phyloP scores from a whole-genome alignment of 129 eudicot species.

The Artemisia annua region DNA sequence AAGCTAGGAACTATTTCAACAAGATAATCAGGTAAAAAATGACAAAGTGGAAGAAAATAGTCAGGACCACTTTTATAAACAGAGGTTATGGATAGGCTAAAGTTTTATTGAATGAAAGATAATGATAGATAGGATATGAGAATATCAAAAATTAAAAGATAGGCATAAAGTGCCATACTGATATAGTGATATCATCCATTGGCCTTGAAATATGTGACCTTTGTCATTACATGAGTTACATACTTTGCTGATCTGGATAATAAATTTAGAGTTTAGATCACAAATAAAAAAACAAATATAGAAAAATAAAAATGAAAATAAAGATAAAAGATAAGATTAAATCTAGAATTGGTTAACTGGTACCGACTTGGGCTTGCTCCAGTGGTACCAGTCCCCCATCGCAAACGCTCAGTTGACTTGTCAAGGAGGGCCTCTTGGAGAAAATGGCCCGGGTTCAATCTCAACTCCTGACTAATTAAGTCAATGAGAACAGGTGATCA shows the following conservation, averaged over 20 bases:
- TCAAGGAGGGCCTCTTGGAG: too few species aligned
- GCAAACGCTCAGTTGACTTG: too few species aligned
- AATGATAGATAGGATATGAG: constrained; percentile 18
- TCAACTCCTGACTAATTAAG: too few species aligned
- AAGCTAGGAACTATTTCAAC: background rate
- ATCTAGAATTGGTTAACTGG: too few species aligned
- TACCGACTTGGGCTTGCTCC: too few species aligned
- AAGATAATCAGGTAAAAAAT: background rate
- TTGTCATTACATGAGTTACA: constrained; percentile 10
- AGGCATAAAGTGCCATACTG: constrained; percentile 22
- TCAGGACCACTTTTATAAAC: constrained; percentile 8
- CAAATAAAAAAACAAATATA: too few species aligned
- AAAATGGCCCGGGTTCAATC: too few species aligned
- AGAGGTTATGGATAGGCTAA: background rate
- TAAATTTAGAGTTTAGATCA: background rate
- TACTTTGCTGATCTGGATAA: background rate
- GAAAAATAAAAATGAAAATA: background rate
- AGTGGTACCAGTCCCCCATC: too few species aligned
- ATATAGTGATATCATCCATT: constrained; percentile 25
- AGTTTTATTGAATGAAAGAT: constrained; percentile 14
- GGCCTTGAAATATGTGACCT: constrained; percentile 30
- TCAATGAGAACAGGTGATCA: too few species aligned
- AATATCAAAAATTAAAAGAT: constrained; percentile 32
- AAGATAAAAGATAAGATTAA: too few species aligned
- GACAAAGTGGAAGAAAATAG: background rate